Evolutionary conservation across 495 filamentous ascomycete genomes (phyloP).

Genomic region (Poronia punctata): DNA sequence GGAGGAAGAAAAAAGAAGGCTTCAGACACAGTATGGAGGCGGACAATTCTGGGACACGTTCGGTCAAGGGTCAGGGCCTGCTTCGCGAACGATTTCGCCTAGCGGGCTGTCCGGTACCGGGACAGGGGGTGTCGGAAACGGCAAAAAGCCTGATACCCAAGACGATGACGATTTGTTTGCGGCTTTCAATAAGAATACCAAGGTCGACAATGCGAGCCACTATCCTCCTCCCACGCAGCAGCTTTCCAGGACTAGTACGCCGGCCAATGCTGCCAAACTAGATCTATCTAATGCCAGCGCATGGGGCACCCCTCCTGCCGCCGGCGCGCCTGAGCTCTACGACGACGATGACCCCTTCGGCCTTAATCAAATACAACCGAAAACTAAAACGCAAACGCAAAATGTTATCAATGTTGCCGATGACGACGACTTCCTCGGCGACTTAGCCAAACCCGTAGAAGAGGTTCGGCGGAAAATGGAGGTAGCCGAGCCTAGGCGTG

Average conservation of each 20-base stretch:
- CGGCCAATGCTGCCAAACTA: slow-evolving; percentile 16
- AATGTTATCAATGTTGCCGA: slow-evolving; percentile 53
- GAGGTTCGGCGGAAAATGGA: slow-evolving; percentile 49
- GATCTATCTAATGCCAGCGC: slow-evolving; percentile 23
- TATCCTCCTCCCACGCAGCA: slow-evolving; percentile 46
- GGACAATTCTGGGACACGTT: slow-evolving; percentile 68
- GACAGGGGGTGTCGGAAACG: slow-evolving; percentile 19
- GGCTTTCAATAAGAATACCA: slow-evolving; percentile 51
- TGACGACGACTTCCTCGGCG: slow-evolving; percentile 84
- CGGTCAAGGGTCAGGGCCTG: slow-evolving; percentile 24
- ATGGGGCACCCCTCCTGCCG: slow-evolving; percentile 14
- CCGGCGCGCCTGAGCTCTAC: slow-evolving; percentile 16
- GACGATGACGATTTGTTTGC: slow-evolving; percentile 56
- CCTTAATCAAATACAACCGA: slow-evolving; percentile 57
- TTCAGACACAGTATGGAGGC: slow-evolving; percentile 68
- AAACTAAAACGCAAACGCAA: slow-evolving; percentile 24
- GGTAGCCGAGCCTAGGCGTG: slow-evolving; percentile 26
- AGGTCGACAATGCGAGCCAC: slow-evolving; percentile 54
- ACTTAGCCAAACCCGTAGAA: slow-evolving; percentile 80
- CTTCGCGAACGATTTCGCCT: slow-evolving; percentile 31
- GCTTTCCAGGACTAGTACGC: slow-evolving; percentile 18
- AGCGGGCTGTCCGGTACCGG: slow-evolving; percentile 15
- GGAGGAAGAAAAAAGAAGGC: slow-evolving; percentile 58
- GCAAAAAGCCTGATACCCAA: slow-evolving; percentile 23
- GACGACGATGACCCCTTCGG: slow-evolving; percentile 81